Percentiles rank a stretch among this genome's conserved stretches.
Conservation (phyloP, 805 yeast species). For the Wickerhamiella allomyrinae region DNA sequence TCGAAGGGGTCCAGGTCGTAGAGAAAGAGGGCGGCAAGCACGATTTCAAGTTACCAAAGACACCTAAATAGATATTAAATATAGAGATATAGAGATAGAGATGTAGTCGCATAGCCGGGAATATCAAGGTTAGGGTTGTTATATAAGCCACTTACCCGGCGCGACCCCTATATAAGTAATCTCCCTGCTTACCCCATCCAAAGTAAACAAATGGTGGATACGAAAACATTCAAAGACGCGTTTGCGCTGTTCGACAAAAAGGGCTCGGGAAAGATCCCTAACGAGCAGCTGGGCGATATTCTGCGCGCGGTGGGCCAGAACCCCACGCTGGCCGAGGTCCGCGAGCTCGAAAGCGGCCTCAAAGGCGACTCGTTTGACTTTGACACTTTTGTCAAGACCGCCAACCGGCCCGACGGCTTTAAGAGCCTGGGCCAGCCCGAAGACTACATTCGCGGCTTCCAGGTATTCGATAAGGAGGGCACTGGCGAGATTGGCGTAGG, state of each 20-base stretch:
- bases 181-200: too few relatives aligned
- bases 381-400: constrained; percentile 59
- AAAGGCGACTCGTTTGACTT: constrained; percentile 39
- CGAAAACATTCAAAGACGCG: constrained; percentile 65
- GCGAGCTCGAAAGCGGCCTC: constrained; percentile 36
- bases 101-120: too few relatives aligned
- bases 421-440: constrained; percentile 77
- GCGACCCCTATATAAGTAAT: too few relatives aligned
- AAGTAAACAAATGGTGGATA: constrained; percentile 14
- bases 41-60: constrained; percentile 20
- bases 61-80: too few relatives aligned
- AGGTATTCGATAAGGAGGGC: constrained; percentile 90
- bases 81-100: too few relatives aligned
- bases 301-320: constrained; percentile 96
- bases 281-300: constrained; percentile 77
- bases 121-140: too few relatives aligned
- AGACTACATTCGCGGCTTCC: constrained; percentile 91
- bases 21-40: constrained; percentile 34
- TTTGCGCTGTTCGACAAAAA: constrained; percentile 93
- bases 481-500: constrained; percentile 97
- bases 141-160: too few relatives aligned
- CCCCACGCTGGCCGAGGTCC: constrained; percentile 84
- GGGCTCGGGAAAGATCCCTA: constrained; percentile 83
- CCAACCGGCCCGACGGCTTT: constrained; percentile 67
- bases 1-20: constrained; percentile 27